These are phyloP conservation scores for Taphrina wiesneri DNA, from an alignment of 1,139 yeast genomes.

Conservation along the genomic window DNA sequence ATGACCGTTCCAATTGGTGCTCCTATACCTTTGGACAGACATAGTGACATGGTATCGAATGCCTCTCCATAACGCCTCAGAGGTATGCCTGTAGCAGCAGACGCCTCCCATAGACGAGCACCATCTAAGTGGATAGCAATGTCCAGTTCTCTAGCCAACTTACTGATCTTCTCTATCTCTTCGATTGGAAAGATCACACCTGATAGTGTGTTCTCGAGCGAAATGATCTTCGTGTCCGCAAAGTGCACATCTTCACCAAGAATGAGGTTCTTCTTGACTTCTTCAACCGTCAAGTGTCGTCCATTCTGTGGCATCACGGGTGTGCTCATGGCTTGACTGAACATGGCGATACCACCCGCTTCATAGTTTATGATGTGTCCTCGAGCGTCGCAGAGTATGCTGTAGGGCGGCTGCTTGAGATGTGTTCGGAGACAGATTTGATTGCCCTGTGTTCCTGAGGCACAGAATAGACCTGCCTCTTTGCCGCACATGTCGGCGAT, in stretches of 20 bases:
- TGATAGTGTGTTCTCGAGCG: slow-evolving; percentile 83
- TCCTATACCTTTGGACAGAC: slow-evolving; percentile 87
- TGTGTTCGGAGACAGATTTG: slow-evolving; percentile 82
- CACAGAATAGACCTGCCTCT: slow-evolving; percentile 80
- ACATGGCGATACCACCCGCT: slow-evolving; percentile 86
- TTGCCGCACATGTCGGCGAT: slow-evolving; percentile 75
- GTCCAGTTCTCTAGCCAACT: slow-evolving; percentile 64
- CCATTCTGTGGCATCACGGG: slow-evolving; percentile 78
- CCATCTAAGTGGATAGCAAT: slow-evolving; percentile 85
- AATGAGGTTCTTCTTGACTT: slow-evolving; percentile 62
- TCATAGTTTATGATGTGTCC: slow-evolving; percentile 82
- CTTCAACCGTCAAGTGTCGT: slow-evolving; percentile 74
- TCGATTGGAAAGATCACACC: slow-evolving; percentile 81
- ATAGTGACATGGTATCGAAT: slow-evolving; percentile 85
- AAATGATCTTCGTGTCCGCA: slow-evolving; percentile 83
- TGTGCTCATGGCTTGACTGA: slow-evolving; percentile 89
- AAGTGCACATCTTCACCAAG: slow-evolving; percentile 82
- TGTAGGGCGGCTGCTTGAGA: slow-evolving; percentile 80
- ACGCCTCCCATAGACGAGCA: slow-evolving; percentile 93
- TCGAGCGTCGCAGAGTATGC: slow-evolving; percentile 78
- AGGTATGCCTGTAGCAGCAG: slow-evolving; percentile 69
- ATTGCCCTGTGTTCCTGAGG: slow-evolving; percentile 87
- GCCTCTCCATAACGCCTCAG: slow-evolving; percentile 70
- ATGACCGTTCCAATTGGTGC: slow-evolving; percentile 93
- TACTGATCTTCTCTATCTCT: slow-evolving; percentile 70